Percentiles rank a stretch among this genome's conserved stretches.
Evolutionary conservation across 306 rosid genomes (phyloP).

Genomic region (Trichosanthes cucumerina): DNA sequence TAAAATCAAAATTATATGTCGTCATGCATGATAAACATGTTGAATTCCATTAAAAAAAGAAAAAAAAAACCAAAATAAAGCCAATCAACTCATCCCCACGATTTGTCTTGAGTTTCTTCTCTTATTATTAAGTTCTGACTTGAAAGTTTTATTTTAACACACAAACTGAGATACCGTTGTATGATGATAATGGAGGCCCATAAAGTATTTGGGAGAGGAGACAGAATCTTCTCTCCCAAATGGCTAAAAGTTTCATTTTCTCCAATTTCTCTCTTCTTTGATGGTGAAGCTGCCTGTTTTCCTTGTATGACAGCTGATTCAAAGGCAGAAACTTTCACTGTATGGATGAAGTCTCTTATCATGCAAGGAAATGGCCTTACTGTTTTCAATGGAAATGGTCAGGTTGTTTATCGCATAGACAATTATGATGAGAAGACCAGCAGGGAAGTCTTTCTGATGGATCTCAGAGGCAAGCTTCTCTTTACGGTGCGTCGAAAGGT

Average conservation of each 20-base stretch:
- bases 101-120: neutral
- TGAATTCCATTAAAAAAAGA: neutral
- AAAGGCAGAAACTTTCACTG: conserved; percentile 20
- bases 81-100: neutral
- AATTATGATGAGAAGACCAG: conserved; percentile 26
- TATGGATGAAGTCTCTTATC: conserved; percentile 37
- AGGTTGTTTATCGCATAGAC: conserved; percentile 24
- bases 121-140: neutral
- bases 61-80: neutral
- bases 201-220: neutral
- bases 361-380: conserved; percentile 37
- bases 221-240: neutral
- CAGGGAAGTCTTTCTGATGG: conserved; percentile 32
- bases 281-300: conserved; percentile 2
- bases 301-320: conserved; percentile 9
- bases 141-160: neutral
- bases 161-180: neutral
- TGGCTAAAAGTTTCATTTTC: conserved; percentile 3
- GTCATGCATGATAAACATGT: conserved; percentile 5
- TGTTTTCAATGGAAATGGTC: conserved; percentile 21
- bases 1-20: neutral
- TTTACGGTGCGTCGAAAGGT: conserved; percentile 25
- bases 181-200: conserved; percentile 6
- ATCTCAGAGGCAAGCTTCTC: conserved; percentile 26
- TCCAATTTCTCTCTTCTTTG: neutral